These are phyloP conservation scores for Trametes cinnabarina DNA, from an alignment of 768 basidiomycete species.

Conservation along the genomic window DNA sequence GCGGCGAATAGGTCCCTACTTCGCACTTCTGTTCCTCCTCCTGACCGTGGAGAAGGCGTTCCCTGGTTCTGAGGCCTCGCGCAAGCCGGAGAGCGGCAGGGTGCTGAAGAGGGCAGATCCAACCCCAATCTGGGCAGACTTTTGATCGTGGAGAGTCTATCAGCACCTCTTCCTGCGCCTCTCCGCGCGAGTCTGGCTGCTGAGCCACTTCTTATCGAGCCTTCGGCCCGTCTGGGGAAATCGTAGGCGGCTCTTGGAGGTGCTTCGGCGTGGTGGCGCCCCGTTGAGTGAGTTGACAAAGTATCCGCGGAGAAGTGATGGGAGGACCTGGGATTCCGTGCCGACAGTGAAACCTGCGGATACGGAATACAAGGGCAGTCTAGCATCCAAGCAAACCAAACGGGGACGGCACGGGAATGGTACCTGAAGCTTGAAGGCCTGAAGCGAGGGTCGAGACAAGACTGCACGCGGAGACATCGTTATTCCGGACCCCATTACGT, in stretches of 20 bases:
- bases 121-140: conserved; percentile 1
- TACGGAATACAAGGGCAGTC: conserved; percentile 1
- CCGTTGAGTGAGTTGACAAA: too few species aligned
- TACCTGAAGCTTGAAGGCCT: too few species aligned
- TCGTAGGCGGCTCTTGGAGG: too few species aligned
- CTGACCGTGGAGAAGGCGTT: background rate
- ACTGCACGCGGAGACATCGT: background rate
- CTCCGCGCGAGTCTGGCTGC: background rate
- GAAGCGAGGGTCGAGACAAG: background rate
- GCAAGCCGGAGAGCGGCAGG: background rate
- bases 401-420: background rate
- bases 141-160: conserved; percentile 10
- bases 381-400: background rate
- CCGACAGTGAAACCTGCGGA: background rate
- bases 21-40: background rate
- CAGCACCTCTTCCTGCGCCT: conserved; percentile 6
- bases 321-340: too few species aligned
- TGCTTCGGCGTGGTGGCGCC: too few species aligned
- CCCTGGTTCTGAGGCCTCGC: background rate
- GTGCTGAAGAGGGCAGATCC: background rate
- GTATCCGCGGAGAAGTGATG: too few species aligned
- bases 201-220: background rate
- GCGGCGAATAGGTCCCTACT: background rate
- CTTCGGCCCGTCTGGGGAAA: too few species aligned
- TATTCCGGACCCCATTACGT: background rate